A percentile compares a stretch with the other conserved stretches of the same genome.
Evolutionary conservation across 2,329 filamentous ascomycete species (phyloP).

Genomic region (Claviceps africana): DNA sequence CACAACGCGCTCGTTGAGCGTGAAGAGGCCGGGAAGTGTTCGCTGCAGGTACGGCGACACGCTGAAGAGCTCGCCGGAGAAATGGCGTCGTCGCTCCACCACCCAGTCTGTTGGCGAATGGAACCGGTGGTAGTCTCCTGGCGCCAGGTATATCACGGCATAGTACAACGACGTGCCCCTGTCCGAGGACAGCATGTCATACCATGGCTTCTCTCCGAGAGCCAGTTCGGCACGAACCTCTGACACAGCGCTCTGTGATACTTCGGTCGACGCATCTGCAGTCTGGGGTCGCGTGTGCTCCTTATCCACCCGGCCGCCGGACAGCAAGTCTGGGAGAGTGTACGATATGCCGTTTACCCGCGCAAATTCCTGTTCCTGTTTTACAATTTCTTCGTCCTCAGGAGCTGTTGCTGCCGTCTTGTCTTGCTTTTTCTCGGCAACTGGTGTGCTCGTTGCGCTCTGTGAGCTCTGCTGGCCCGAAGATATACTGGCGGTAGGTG

Average conservation of each 20-base stretch:
- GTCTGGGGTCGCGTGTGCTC: conserved; percentile 34
- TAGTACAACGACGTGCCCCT: conserved; percentile 73
- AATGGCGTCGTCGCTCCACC: conserved; percentile 86
- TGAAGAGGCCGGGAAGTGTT: conserved; percentile 86
- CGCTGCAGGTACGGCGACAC: conserved; percentile 92
- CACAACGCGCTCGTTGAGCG: conserved; percentile 89
- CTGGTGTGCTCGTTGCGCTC: conserved; percentile 8
- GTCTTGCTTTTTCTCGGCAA: conserved; percentile 10
- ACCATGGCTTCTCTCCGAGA: conserved; percentile 56
- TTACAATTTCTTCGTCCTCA: conserved; percentile 52
- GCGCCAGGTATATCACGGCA: conserved; percentile 86
- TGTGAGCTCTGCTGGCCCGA: conserved; percentile 9
- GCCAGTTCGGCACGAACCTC: conserved; percentile 77
- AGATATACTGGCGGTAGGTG: conserved; percentile 38
- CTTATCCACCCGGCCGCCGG: conserved; percentile 53
- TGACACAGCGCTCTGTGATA: conserved; percentile 56
- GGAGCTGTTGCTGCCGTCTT: conserved; percentile 15
- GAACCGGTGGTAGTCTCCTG: conserved; percentile 96
- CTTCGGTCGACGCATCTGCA: conserved; percentile 57
- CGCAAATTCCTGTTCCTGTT: conserved; percentile 83
- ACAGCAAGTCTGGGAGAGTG: conserved; percentile 75
- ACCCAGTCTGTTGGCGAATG: conserved; percentile 95
- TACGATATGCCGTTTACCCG: conserved; percentile 91
- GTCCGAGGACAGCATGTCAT: conserved; percentile 46
- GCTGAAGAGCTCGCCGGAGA: conserved; percentile 88